Percentiles rank a stretch among this genome's conserved stretches.
These are phyloP conservation scores for Mortierella sp. DNA, from an alignment of 371 early-diverging fungal species.

Conservation along the genomic window DNA sequence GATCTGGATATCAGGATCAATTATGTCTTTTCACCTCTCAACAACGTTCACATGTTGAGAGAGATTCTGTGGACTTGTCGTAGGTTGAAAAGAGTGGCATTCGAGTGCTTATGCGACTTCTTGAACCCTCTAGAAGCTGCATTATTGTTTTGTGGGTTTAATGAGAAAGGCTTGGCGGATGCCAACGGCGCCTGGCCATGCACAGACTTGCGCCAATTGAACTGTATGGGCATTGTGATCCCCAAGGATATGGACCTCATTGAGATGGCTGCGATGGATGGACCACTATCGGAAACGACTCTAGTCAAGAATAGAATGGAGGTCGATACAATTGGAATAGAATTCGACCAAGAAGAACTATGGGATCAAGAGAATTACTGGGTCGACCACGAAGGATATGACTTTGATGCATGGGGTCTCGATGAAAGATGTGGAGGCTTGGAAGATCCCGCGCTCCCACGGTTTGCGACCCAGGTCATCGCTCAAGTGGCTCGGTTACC, in stretches of 20 bases:
- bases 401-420: neutral
- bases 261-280: neutral
- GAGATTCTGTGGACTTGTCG: neutral
- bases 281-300: neutral
- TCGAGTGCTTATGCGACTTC: neutral
- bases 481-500: neutral
- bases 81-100: neutral
- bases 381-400: neutral
- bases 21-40: neutral
- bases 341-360: neutral
- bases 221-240: neutral
- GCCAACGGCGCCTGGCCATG: neutral
- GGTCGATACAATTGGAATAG: neutral
- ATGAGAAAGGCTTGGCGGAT: neutral
- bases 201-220: neutral
- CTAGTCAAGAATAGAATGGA: neutral
- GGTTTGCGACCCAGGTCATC: neutral
- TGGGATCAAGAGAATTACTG: neutral
- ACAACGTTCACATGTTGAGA: neutral
- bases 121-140: conserved; percentile 1
- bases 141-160: conserved; percentile 3
- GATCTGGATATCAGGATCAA: neutral
- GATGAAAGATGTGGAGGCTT: neutral
- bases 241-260: neutral
- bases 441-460: neutral